Percentiles rank a stretch among this genome's conserved stretches.
phyloP scores from a whole-genome alignment of 2,329 filamentous ascomycete genomes.

The Aspergillus costaricaensis region DNA sequence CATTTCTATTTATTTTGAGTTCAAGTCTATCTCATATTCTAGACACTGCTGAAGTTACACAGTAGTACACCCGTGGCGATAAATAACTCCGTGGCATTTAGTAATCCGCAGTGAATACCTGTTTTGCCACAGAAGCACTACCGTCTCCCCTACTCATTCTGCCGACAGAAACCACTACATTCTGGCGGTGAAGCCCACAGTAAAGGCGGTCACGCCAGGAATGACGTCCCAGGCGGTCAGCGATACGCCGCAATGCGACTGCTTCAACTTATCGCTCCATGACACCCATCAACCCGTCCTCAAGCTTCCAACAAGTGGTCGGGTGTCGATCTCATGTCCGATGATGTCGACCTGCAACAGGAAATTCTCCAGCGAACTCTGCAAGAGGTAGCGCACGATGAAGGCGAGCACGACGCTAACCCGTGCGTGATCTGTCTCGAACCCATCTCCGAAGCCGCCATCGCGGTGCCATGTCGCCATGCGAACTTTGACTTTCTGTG shows the following conservation, averaged over 20 bases:
- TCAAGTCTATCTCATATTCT: too few species aligned
- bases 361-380: slow-evolving; percentile 49
- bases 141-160: background rate
- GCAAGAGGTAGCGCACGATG: slow-evolving; percentile 43
- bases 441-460: slow-evolving; percentile 68
- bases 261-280: background rate
- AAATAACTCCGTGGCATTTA: background rate
- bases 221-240: slow-evolving; percentile 6
- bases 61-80: background rate
- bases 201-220: background rate
- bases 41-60: too few species aligned
- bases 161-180: background rate
- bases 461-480: slow-evolving; percentile 76
- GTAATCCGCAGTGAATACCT: background rate
- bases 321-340: slow-evolving; percentile 34
- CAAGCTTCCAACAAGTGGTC: background rate
- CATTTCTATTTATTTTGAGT: too few species aligned
- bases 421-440: slow-evolving; percentile 90
- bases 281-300: background rate
- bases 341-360: slow-evolving; percentile 45
- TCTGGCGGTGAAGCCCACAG: background rate
- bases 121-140: background rate
- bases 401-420: slow-evolving; percentile 40
- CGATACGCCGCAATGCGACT: background rate
- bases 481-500: slow-evolving; percentile 82